Percentiles rank a stretch among this genome's conserved stretches.
Evolutionary conservation across 768 basidiomycete species (phyloP).

Genomic region (Mycena epipterygia): DNA sequence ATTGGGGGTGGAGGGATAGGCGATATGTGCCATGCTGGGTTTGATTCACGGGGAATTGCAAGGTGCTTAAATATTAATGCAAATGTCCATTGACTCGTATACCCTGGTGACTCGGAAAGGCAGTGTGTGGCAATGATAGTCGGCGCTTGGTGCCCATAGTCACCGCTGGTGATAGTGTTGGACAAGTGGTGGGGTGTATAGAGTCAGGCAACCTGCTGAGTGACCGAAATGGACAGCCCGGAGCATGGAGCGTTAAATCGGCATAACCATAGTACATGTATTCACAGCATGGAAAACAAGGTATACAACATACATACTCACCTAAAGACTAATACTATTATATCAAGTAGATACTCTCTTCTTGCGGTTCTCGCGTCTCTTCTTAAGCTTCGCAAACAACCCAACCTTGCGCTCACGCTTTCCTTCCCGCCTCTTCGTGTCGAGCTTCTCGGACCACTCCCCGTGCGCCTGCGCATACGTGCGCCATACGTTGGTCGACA

Average conservation of each 20-base stretch:
- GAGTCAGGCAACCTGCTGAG: too few species aligned
- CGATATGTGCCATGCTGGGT: constrained; percentile 29
- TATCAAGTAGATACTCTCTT: constrained; percentile 18
- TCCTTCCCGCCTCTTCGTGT: constrained; percentile 21
- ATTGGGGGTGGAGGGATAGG: constrained; percentile 36
- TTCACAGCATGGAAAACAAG: constrained; percentile 2
- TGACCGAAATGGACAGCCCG: too few species aligned
- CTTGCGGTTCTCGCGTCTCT: constrained; percentile 31
- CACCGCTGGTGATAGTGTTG: too few species aligned
- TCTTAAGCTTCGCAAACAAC: constrained; percentile 36
- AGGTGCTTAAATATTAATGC: constrained; percentile 17
- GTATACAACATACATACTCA: constrained; percentile 31
- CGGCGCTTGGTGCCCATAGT: too few species aligned
- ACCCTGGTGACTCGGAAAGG: neutral
- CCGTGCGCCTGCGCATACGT: constrained; percentile 49
- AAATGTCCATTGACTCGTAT: constrained; percentile 13
- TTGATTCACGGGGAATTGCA: neutral
- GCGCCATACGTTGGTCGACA: constrained; percentile 47
- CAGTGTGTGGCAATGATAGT: too few species aligned
- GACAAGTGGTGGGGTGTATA: too few species aligned
- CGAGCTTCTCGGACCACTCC: constrained; percentile 45
- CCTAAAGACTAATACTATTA: constrained; percentile 23
- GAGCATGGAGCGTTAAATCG: too few species aligned
- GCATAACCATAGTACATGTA: constrained; percentile 25
- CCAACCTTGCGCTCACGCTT: constrained; percentile 23